Evolutionary conservation across 2,329 filamentous ascomycete genomes (phyloP).

Genomic region (Spiromastix sp.): DNA sequence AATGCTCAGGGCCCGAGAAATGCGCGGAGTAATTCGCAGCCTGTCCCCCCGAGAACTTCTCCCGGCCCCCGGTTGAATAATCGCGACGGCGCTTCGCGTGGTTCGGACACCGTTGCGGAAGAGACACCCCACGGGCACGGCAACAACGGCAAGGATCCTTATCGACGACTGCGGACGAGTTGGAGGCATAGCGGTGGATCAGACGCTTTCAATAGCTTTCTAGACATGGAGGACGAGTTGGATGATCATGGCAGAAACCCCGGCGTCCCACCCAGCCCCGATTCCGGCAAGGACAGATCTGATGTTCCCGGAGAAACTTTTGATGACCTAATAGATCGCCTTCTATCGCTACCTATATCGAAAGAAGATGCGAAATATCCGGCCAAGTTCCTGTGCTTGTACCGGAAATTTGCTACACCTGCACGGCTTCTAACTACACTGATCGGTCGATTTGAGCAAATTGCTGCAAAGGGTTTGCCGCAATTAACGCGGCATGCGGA

Average conservation of each 20-base stretch:
- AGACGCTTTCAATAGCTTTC: slow-evolving; percentile 32
- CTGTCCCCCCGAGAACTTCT: slow-evolving; percentile 38
- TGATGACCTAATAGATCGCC: slow-evolving; percentile 73
- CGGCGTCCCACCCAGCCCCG: slow-evolving; percentile 19
- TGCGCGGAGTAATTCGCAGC: slow-evolving; percentile 40
- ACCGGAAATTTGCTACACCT: slow-evolving; percentile 85
- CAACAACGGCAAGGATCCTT: slow-evolving; percentile 21
- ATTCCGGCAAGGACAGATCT: slow-evolving; percentile 21
- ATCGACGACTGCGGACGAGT: slow-evolving; percentile 23
- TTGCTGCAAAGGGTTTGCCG: slow-evolving; percentile 62
- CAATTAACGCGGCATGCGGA: slow-evolving; percentile 68
- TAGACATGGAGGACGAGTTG: slow-evolving; percentile 34
- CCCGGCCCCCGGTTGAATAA: slow-evolving; percentile 27
- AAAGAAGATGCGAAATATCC: slow-evolving; percentile 83
- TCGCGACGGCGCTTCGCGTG: slow-evolving; percentile 17
- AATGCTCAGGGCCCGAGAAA: slow-evolving; percentile 36
- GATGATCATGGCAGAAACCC: slow-evolving; percentile 18
- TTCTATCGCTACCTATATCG: slow-evolving; percentile 70
- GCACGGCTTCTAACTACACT: slow-evolving; percentile 67
- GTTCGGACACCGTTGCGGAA: neutral
- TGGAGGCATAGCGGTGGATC: slow-evolving; percentile 31
- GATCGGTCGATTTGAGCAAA: slow-evolving; percentile 49
- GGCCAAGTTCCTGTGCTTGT: slow-evolving; percentile 81
- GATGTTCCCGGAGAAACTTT: slow-evolving; percentile 32
- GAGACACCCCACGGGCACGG: slow-evolving; percentile 18